Evolutionary conservation across 2,329 filamentous ascomycete species (phyloP).

Genomic region (Fusarium heterosporum): DNA sequence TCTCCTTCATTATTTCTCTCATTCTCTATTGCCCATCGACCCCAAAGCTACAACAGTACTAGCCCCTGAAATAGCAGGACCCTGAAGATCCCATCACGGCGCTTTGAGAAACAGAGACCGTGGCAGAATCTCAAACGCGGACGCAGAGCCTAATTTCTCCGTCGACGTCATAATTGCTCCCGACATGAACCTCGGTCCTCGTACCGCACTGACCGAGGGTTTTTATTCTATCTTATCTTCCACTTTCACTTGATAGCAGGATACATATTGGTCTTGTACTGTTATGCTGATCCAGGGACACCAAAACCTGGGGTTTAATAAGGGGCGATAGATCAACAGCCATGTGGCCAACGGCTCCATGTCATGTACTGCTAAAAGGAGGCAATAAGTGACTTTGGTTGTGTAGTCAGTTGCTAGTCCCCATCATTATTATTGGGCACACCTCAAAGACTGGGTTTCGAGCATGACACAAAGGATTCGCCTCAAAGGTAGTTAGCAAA

Average conservation of each 20-base stretch:
- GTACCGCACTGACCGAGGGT: neutral
- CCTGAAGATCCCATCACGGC: conserved; percentile 45
- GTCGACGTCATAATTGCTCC: conserved; percentile 40
- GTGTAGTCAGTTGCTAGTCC: neutral
- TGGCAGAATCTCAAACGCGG: conserved; percentile 35
- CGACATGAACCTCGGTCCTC: conserved; percentile 13
- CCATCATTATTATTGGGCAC: neutral
- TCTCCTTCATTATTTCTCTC: neutral
- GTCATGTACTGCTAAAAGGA: conserved; percentile 15
- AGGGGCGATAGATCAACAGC: conserved; percentile 18
- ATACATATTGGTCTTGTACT: neutral
- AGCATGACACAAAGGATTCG: conserved; percentile 7
- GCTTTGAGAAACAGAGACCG: conserved; percentile 24
- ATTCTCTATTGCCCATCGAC: neutral
- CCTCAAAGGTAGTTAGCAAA: conserved; percentile 1
- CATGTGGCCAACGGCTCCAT: conserved; percentile 13
- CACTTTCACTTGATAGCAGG: conserved; percentile 10
- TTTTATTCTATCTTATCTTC: too few relatives aligned
- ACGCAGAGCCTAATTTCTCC: conserved; percentile 35
- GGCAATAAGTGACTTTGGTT: conserved; percentile 16
- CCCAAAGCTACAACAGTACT: conserved; percentile 26
- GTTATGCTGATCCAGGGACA: neutral
- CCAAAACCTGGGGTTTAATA: neutral
- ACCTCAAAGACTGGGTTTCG: neutral
- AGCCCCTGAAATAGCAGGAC: conserved; percentile 41